Conservation (phyloP, 169 alveolate genomes). For the Besnoitia besnoiti region DNA sequence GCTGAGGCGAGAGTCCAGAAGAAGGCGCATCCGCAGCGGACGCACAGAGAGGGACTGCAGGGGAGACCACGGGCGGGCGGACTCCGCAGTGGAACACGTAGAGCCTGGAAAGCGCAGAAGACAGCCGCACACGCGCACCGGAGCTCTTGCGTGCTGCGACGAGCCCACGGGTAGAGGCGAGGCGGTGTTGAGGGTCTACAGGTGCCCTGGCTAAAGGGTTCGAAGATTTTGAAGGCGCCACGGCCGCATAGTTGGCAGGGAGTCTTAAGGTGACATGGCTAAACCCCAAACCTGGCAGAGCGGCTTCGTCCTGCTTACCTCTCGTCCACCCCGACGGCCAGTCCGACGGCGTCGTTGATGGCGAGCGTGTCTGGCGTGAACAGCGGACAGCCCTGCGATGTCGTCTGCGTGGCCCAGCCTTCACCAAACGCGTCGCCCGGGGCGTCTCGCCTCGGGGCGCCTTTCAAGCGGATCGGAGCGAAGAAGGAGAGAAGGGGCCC, state of each 20-base stretch:
- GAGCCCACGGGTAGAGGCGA: too few species aligned
- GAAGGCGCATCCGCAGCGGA: background rate
- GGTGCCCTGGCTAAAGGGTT: too few species aligned
- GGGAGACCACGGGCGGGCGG: background rate
- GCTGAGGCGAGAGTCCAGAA: background rate
- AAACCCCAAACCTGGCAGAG: too few species aligned
- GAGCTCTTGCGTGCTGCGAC: too few species aligned
- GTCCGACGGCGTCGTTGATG: background rate
- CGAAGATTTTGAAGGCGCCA: too few species aligned
- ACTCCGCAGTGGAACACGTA: background rate
- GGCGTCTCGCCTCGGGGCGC: background rate
- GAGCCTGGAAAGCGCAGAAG: background rate
- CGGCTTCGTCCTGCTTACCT: background rate
- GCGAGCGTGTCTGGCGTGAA: background rate
- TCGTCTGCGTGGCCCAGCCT: background rate
- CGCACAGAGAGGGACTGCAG: background rate
- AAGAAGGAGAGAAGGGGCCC: background rate
- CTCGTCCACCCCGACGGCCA: slow-evolving; percentile 32
- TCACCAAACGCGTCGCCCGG: background rate
- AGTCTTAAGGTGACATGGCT: too few species aligned
- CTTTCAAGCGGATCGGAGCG: background rate
- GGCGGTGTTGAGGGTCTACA: too few species aligned
- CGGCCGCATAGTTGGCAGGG: too few species aligned
- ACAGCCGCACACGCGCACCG: background rate
- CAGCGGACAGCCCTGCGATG: background rate